Evolutionary conservation across 345 rosid species (phyloP).

Genomic region (Eutrema heterophyllum): DNA sequence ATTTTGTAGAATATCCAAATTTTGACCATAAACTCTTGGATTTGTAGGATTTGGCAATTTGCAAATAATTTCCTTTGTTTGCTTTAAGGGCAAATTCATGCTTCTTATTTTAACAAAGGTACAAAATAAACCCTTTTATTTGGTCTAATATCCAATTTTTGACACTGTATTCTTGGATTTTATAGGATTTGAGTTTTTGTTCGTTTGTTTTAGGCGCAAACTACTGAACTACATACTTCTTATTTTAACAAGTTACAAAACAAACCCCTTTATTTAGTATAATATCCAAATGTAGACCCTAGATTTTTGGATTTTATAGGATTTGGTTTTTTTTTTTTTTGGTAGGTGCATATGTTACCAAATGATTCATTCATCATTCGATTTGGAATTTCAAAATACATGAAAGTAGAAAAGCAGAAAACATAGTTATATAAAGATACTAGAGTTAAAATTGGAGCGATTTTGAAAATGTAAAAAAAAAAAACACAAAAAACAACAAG

Average conservation of each 20-base stretch:
- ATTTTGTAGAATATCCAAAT: background rate
- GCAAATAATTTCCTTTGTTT: background rate
- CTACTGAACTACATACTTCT: background rate
- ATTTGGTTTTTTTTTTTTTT: background rate
- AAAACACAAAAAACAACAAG: background rate
- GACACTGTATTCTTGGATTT: background rate
- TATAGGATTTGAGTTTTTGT: background rate
- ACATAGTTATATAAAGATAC: constrained; percentile 9
- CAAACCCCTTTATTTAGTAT: background rate
- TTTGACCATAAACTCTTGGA: background rate
- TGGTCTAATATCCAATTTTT: background rate
- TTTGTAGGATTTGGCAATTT: no score
- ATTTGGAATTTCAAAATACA: background rate
- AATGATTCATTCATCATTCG: background rate
- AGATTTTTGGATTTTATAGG: background rate
- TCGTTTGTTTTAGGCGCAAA: background rate
- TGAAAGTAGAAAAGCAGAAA: background rate
- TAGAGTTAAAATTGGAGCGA: constrained; percentile 4
- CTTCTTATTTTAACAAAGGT: background rate
- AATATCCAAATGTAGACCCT: background rate
- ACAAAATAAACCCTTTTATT: background rate
- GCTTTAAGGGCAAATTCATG: background rate
- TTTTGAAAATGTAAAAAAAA: background rate
- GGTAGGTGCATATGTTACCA: background rate
- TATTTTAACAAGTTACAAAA: background rate